Percentiles rank a stretch among this genome's conserved stretches.
These are phyloP conservation scores for Calonectria crousiana DNA, from an alignment of 2,329 filamentous ascomycete genomes.

Conservation along the genomic window DNA sequence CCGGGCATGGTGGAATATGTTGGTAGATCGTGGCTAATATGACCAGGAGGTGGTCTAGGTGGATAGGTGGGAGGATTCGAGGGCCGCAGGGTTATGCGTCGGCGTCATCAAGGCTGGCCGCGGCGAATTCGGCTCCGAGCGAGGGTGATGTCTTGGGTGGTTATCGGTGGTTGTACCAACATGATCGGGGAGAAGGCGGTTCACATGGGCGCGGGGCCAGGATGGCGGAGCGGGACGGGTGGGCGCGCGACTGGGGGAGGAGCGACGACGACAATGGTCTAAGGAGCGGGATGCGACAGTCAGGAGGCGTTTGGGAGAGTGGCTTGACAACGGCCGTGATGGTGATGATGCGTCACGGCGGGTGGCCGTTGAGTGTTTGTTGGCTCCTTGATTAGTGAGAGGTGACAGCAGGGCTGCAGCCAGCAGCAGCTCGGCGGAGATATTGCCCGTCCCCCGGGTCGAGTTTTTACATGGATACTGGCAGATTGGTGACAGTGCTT, in stretches of 20 bases:
- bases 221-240: constrained; percentile 19
- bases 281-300: neutral
- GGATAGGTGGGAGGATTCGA: constrained; percentile 25
- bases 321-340: neutral
- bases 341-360: constrained; percentile 23
- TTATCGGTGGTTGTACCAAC: constrained; percentile 53
- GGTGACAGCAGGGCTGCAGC: neutral
- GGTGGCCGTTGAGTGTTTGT: constrained; percentile 40
- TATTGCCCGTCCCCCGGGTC: constrained; percentile 34
- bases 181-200: constrained; percentile 52
- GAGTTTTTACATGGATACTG: constrained; percentile 26
- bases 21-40: constrained; percentile 13
- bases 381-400: constrained; percentile 23
- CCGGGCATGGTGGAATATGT: constrained; percentile 62
- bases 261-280: neutral
- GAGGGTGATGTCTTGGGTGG: constrained; percentile 51
- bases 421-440: constrained; percentile 36
- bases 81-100: constrained; percentile 30
- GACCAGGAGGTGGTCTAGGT: constrained; percentile 19
- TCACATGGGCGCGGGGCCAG: constrained; percentile 48
- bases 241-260: constrained; percentile 5
- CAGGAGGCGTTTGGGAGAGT: neutral
- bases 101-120: constrained; percentile 60
- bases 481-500: constrained; percentile 1
- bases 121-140: constrained; percentile 50